Evolutionary conservation across 2,329 filamentous ascomycete genomes (phyloP), one percentile per base, ranked within the genome.

Genomic region (Thielaviopsis punctulata): DNA sequence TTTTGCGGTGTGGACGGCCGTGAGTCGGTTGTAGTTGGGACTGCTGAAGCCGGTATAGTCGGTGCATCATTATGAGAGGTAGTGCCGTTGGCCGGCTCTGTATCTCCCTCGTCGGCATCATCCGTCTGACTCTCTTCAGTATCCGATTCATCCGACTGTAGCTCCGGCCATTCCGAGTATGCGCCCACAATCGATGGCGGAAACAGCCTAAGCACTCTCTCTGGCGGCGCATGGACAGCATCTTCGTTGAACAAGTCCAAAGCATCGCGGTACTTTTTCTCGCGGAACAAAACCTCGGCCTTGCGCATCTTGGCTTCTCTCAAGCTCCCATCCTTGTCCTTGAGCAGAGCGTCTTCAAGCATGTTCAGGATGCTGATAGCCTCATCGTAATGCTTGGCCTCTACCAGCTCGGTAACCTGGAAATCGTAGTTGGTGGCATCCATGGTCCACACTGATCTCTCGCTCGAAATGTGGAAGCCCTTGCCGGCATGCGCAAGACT

Each of bases 401-500:
- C 75, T 1, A 94, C 79, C 23, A 98, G 73, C 58, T 92, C 80
- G 55, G 88, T 78, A 21, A 96, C 79, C 62, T 98, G 92, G 2
- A 81, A 80, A 63, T 95, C 86, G 62, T 98, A 98, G 58, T 89
- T 84, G 36, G 89, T 80, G 3, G 90, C 85, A 57, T 82, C 86
- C 92, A 98, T 96, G 59, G 92, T 84, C 92, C 92, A 98, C 36
- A 98, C 85, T 30, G 77, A 84, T 45, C 92, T 76, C 52, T 96
- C 92, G 62, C 90, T 95, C 19, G 84, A 83, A 49, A 96, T 88
- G 55, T 96, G 76, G 60, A 98, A 98, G 0, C 89, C 90, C 64
- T 98, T 98, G 3, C 86, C 92, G 0, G 88, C 89, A 67, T 98
- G 92, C 0, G 90, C 86, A n/a, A 98, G 71, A 61, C 90, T 95